These are phyloP conservation scores for Pythium sp. DNA, from an alignment of 352 stramenopile genomes.

Conservation along the genomic window DNA sequence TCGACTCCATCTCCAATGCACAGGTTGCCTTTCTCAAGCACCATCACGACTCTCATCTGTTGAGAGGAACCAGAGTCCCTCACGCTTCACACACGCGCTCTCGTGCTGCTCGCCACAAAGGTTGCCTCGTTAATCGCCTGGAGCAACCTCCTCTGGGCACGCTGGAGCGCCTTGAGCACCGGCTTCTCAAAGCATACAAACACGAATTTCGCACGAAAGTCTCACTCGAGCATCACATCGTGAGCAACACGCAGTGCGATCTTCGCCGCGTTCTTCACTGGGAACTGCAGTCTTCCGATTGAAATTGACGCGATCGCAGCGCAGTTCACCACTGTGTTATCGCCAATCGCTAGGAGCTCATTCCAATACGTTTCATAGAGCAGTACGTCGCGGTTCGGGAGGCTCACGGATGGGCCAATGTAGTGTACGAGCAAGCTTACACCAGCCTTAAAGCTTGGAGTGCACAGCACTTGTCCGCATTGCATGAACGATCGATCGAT, in stretches of 20 bases:
- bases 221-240: slow-evolving; percentile 34
- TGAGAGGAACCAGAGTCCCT: background rate
- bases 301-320: slow-evolving; percentile 58
- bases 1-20: background rate
- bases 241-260: slow-evolving; percentile 42
- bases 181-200: slow-evolving; percentile 54
- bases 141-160: background rate
- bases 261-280: slow-evolving; percentile 28
- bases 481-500: background rate
- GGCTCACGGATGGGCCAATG: slow-evolving; percentile 26
- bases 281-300: slow-evolving; percentile 36
- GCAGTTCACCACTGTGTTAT: slow-evolving; percentile 27
- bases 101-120: background rate
- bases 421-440: slow-evolving; percentile 59
- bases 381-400: slow-evolving; percentile 9
- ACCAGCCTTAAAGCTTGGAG: slow-evolving; percentile 37
- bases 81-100: background rate
- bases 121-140: background rate
- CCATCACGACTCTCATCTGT: background rate
- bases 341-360: slow-evolving; percentile 30
- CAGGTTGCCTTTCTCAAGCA: background rate
- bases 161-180: slow-evolving; percentile 30
- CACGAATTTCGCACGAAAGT: slow-evolving; percentile 37
- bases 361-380: slow-evolving; percentile 59
- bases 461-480: slow-evolving; percentile 29